Evolutionary conservation across 495 filamentous ascomycete genomes (phyloP).

Genomic region (Aspergillus incahuasiensis): DNA sequence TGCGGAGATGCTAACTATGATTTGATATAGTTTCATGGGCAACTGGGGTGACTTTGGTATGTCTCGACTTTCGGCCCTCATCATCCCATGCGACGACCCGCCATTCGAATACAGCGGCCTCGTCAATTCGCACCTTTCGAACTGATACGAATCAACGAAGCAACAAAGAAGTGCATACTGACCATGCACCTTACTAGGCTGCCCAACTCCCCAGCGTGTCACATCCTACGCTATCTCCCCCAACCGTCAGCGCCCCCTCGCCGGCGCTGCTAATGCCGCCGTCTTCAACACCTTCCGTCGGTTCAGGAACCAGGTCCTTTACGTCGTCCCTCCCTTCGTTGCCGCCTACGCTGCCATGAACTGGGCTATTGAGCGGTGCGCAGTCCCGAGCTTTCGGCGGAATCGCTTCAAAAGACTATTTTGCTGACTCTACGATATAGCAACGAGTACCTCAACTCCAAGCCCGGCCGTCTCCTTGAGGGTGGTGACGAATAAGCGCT

Average conservation of each 20-base stretch:
- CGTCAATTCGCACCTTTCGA: neutral
- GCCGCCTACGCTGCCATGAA: constrained; percentile 72
- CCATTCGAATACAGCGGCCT: neutral
- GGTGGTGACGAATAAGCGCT: constrained; percentile 36
- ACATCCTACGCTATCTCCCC: constrained; percentile 57
- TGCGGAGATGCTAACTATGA: constrained; percentile 22
- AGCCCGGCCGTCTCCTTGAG: constrained; percentile 63
- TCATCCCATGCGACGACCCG: constrained; percentile 1
- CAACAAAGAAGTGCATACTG: neutral
- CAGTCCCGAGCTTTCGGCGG: constrained; percentile 10
- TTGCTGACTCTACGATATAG: constrained; percentile 37
- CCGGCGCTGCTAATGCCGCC: constrained; percentile 56
- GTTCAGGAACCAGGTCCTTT: constrained; percentile 66
- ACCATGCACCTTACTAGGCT: constrained; percentile 25
- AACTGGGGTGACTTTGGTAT: constrained; percentile 82
- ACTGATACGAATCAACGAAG: neutral
- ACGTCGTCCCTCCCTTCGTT: constrained; percentile 73
- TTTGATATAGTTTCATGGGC: constrained; percentile 67
- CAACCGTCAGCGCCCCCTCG: constrained; percentile 63
- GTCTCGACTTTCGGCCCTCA: constrained; percentile 27
- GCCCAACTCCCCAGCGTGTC: constrained; percentile 57
- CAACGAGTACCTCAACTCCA: constrained; percentile 91
- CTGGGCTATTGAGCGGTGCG: constrained; percentile 82
- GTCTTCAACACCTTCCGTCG: constrained; percentile 61
- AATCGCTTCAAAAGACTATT: neutral